phyloP scores from a whole-genome alignment of 164 flowering plant species.

The Protea cynaroides region DNA sequence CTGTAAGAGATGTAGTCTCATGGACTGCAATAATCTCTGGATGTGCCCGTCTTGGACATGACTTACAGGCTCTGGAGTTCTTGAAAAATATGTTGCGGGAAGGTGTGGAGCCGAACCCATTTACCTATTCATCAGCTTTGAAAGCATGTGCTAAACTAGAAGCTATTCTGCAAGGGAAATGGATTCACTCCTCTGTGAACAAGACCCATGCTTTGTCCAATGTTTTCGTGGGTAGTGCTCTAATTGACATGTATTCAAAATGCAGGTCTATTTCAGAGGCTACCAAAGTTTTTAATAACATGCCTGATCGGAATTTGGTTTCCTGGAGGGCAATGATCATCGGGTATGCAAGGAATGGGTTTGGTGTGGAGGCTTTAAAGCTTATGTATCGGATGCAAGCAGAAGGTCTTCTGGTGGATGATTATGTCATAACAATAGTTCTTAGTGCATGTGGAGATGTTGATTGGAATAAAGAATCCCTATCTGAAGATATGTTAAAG shows the following conservation, averaged over 20 bases:
- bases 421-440: constrained; percentile 48
- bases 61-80: constrained; percentile 56
- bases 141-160: constrained; percentile 76
- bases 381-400: constrained; percentile 81
- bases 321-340: constrained; percentile 85
- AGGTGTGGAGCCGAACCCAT: constrained; percentile 76
- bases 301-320: constrained; percentile 65
- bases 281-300: constrained; percentile 52
- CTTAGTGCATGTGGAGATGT: constrained; percentile 68
- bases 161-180: constrained; percentile 50
- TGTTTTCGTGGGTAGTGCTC: constrained; percentile 75
- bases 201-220: constrained; percentile 49
- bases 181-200: constrained; percentile 59
- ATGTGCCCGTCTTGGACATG: constrained; percentile 53
- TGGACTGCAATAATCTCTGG: constrained; percentile 92
- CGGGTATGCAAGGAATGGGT: constrained; percentile 74
- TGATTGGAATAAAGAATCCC: constrained; percentile 24
- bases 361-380: constrained; percentile 60
- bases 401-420: constrained; percentile 69
- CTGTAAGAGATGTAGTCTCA: constrained; percentile 67
- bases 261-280: constrained; percentile 82
- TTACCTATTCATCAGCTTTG: constrained; percentile 75
- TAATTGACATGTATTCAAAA: constrained; percentile 78
- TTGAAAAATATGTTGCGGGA: constrained; percentile 66
- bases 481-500: neutral